These are phyloP conservation scores for Penicillium glabrum DNA, from an alignment of 2,329 filamentous ascomycete species.

Conservation along the genomic window DNA sequence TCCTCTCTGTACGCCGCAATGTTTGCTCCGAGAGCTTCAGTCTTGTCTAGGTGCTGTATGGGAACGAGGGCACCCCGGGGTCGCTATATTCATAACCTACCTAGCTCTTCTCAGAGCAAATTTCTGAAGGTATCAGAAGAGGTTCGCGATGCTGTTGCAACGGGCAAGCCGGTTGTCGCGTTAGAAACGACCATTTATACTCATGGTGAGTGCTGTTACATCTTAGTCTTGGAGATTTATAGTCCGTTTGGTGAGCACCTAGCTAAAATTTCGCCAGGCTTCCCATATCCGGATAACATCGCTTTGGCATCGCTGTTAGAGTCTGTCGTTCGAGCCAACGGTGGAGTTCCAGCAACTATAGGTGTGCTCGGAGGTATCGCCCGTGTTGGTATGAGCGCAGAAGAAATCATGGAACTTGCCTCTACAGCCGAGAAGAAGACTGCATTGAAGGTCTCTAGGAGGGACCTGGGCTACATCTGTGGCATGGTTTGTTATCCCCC, in stretches of 20 bases:
- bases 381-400: constrained; percentile 70
- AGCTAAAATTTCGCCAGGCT: constrained; percentile 47
- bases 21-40: constrained; percentile 23
- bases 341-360: constrained; percentile 85
- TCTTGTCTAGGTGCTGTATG: constrained; percentile 19
- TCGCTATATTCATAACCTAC: constrained; percentile 30
- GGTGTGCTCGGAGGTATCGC: constrained; percentile 83
- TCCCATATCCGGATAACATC: constrained; percentile 69
- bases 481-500: constrained; percentile 60
- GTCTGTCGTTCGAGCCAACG: constrained; percentile 74
- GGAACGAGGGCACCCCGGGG: constrained; percentile 13
- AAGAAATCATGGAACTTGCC: constrained; percentile 71
- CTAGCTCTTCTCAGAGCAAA: constrained; percentile 37
- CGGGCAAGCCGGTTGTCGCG: constrained; percentile 80
- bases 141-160: constrained; percentile 71
- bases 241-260: not conserved
- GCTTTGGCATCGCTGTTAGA: constrained; percentile 79
- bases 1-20: constrained; percentile 10
- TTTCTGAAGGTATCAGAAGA: constrained; percentile 77
- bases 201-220: constrained; percentile 60
- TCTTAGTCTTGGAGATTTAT: too few relatives aligned
- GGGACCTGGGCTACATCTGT: constrained; percentile 79
- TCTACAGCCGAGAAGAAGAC: constrained; percentile 63
- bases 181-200: constrained; percentile 97
- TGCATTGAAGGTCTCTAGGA: constrained; percentile 79